Conservation (phyloP, 2,329 filamentous ascomycete genomes). For the Penicillium sp. region DNA sequence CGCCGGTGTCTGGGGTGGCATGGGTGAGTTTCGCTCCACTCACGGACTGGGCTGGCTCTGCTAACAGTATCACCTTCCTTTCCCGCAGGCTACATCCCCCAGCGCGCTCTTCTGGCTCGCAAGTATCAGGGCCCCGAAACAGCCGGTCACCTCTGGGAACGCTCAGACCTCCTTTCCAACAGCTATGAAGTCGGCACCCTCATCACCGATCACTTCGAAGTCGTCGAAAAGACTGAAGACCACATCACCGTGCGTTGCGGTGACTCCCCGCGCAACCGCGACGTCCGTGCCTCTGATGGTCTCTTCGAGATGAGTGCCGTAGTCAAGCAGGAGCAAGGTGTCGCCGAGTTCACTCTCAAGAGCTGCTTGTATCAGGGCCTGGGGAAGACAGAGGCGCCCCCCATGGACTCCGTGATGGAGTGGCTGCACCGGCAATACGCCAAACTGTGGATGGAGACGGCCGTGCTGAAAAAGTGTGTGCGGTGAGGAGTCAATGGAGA, state of each 20-base stretch:
- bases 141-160: conserved; percentile 60
- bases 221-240: conserved; percentile 61
- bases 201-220: conserved; percentile 70
- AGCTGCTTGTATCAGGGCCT: conserved; percentile 60
- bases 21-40: conserved; percentile 48
- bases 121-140: conserved; percentile 60
- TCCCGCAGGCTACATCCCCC: conserved; percentile 46
- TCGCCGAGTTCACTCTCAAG: conserved; percentile 65
- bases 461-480: conserved; percentile 33
- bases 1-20: conserved; percentile 64
- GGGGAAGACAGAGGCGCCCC: conserved; percentile 42
- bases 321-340: conserved; percentile 57
- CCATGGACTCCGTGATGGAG: conserved; percentile 49
- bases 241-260: conserved; percentile 64
- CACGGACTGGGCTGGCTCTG: not conserved
- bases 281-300: conserved; percentile 60
- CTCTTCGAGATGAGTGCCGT: conserved; percentile 64
- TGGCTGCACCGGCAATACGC: conserved; percentile 57
- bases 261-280: conserved; percentile 59
- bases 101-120: conserved; percentile 57
- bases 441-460: conserved; percentile 57
- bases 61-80: not conserved
- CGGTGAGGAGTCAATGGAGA: not conserved
- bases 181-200: conserved; percentile 61
- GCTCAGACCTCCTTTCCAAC: conserved; percentile 53